These are phyloP conservation scores for Isabelozyma heimii DNA, from an alignment of 805 yeast species.

Conservation along the genomic window DNA sequence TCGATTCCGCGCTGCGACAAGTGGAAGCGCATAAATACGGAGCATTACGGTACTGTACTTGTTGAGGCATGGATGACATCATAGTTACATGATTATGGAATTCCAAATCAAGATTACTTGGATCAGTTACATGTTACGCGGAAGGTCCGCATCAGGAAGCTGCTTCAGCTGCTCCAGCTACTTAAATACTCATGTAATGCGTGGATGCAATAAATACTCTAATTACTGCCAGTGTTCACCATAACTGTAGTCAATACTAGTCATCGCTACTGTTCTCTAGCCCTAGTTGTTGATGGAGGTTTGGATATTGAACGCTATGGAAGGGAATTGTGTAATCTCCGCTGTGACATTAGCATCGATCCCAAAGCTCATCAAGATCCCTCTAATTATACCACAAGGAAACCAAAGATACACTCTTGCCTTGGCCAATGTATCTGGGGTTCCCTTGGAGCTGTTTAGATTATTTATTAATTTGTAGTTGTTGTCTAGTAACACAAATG, in stretches of 20 bases:
- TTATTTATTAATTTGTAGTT: slow-evolving; percentile 52
- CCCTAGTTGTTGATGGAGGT: slow-evolving; percentile 41
- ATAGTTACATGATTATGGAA: too few species aligned
- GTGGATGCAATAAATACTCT: too few species aligned
- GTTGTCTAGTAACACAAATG: slow-evolving; percentile 75
- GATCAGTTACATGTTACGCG: too few species aligned
- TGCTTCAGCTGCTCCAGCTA: too few species aligned
- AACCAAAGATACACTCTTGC: slow-evolving; percentile 58
- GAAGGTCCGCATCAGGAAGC: too few species aligned
- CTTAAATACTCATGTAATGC: too few species aligned
- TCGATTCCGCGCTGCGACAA: background rate
- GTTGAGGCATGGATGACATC: too few species aligned
- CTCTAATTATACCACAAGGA: slow-evolving; percentile 75
- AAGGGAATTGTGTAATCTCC: slow-evolving; percentile 59
- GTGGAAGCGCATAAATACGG: too few species aligned
- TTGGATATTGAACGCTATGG: slow-evolving; percentile 71
- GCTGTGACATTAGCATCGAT: slow-evolving; percentile 64
- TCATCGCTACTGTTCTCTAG: background rate
- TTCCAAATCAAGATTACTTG: too few species aligned
- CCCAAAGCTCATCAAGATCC: slow-evolving; percentile 68
- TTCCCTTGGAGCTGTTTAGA: slow-evolving; percentile 46
- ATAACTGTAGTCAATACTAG: too few species aligned
- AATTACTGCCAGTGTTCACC: too few species aligned
- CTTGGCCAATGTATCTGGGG: slow-evolving; percentile 42
- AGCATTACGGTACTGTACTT: too few species aligned